A percentile compares a stretch with the other conserved stretches of the same genome.
Evolutionary conservation across 495 filamentous ascomycete species (phyloP).

Genomic region (Aspergillus ostianus): DNA sequence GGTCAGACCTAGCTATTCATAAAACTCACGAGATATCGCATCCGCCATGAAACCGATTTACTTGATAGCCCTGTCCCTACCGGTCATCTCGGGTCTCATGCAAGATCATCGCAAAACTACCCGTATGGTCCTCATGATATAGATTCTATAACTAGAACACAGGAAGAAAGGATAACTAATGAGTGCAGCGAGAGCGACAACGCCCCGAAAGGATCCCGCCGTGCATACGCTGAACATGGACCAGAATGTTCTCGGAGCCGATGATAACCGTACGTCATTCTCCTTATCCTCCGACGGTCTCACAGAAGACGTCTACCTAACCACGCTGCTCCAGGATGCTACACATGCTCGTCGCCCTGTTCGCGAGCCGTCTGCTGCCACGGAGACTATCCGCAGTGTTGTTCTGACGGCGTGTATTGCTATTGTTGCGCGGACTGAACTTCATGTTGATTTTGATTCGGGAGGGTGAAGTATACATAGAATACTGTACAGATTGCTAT

Average conservation of each 20-base stretch:
- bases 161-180: neutral
- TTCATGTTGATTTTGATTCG: neutral
- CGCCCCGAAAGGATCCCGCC: neutral
- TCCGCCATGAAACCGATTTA: neutral
- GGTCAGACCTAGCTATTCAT: neutral
- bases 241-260: neutral
- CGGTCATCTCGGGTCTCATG: neutral
- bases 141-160: neutral
- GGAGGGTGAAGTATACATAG: neutral
- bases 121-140: neutral
- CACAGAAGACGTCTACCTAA: neutral
- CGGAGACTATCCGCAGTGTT: slow-evolving; percentile 15
- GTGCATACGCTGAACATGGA: neutral
- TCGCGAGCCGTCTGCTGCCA: slow-evolving; percentile 16
- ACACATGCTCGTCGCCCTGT: slow-evolving; percentile 16
- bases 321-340: slow-evolving; percentile 9
- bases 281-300: neutral
- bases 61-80: neutral
- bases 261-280: slow-evolving; percentile 4
- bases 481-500: neutral
- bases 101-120: neutral
- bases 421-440: slow-evolving; percentile 16
- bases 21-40: neutral
- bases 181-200: neutral
- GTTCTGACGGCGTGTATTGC: slow-evolving; percentile 13